These are phyloP conservation scores for Pythium oligandrum DNA, from an alignment of 352 stramenopile genomes.

Conservation along the genomic window DNA sequence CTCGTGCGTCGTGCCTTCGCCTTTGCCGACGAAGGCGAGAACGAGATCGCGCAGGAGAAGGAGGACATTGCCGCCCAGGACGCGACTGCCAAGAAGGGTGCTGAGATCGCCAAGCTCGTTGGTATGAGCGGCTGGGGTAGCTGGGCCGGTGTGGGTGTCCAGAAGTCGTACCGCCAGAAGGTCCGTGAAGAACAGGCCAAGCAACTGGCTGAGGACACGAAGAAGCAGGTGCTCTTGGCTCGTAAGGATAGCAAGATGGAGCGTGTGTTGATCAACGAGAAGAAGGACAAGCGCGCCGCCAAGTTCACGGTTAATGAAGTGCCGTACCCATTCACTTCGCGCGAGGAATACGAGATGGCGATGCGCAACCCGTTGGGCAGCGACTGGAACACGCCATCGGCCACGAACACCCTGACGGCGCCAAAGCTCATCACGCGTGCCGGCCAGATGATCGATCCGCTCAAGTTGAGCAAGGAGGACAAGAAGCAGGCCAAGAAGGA, in stretches of 20 bases:
- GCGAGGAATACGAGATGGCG: slow-evolving; percentile 96
- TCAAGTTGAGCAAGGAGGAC: slow-evolving; percentile 84
- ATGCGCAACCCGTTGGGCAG: slow-evolving; percentile 93
- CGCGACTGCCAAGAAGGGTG: slow-evolving; percentile 65
- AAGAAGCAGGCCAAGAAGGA: slow-evolving; percentile 81
- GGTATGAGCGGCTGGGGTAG: slow-evolving; percentile 89
- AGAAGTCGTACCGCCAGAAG: slow-evolving; percentile 81
- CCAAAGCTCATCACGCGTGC: slow-evolving; percentile 91
- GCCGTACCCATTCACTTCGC: slow-evolving; percentile 96
- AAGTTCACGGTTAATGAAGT: slow-evolving; percentile 88
- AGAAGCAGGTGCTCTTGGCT: slow-evolving; percentile 61
- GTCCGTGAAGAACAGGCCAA: slow-evolving; percentile 76
- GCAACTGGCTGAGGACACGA: slow-evolving; percentile 53
- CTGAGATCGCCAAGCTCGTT: slow-evolving; percentile 73
- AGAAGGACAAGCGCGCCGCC: slow-evolving; percentile 86
- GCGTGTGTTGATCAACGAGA: slow-evolving; percentile 81
- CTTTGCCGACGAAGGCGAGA: slow-evolving; percentile 85
- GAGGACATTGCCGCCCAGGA: slow-evolving; percentile 61
- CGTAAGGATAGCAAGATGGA: slow-evolving; percentile 72
- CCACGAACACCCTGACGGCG: slow-evolving; percentile 91
- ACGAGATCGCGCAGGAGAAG: slow-evolving; percentile 95
- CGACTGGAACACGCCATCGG: slow-evolving; percentile 93
- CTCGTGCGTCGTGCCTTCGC: slow-evolving; percentile 95
- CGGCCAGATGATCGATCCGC: slow-evolving; percentile 92
- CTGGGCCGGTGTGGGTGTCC: slow-evolving; percentile 83